Evolutionary conservation across 331 rosid genomes (phyloP).

Genomic region (Malus hybrid): DNA sequence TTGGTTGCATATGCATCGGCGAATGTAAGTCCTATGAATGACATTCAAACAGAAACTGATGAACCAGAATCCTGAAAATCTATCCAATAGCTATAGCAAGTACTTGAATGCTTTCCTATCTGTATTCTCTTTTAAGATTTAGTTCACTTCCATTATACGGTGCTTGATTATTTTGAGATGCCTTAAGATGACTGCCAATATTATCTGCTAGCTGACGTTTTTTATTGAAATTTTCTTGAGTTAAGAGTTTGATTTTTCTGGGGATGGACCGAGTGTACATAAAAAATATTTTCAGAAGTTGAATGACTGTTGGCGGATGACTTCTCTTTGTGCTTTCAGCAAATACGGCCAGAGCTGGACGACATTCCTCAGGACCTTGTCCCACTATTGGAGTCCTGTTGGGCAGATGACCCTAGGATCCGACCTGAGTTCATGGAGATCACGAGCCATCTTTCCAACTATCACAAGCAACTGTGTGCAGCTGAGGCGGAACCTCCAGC

Average conservation of each 20-base stretch:
- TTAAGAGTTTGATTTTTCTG: not conserved
- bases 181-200: not conserved
- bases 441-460: slow-evolving; percentile 9
- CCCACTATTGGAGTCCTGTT: slow-evolving; percentile 52
- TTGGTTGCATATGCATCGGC: slow-evolving; percentile 60
- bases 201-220: not conserved
- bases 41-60: not conserved
- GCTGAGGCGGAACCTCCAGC: not conserved
- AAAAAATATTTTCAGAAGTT: not conserved
- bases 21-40: slow-evolving; percentile 24
- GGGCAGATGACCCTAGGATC: slow-evolving; percentile 46
- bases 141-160: not conserved
- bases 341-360: slow-evolving; percentile 40
- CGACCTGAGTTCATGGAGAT: slow-evolving; percentile 51
- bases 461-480: slow-evolving; percentile 5
- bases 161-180: not conserved
- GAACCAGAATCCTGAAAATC: not conserved
- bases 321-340: slow-evolving; percentile 23
- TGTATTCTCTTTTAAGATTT: not conserved
- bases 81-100: no score
- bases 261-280: not conserved
- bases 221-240: not conserved
- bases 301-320: not conserved
- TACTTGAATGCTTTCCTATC: not conserved
- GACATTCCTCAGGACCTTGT: slow-evolving; percentile 30